phyloP scores from a whole-genome alignment of 176 grass and related monocot genomes.

The Luzula sylvatica region DNA sequence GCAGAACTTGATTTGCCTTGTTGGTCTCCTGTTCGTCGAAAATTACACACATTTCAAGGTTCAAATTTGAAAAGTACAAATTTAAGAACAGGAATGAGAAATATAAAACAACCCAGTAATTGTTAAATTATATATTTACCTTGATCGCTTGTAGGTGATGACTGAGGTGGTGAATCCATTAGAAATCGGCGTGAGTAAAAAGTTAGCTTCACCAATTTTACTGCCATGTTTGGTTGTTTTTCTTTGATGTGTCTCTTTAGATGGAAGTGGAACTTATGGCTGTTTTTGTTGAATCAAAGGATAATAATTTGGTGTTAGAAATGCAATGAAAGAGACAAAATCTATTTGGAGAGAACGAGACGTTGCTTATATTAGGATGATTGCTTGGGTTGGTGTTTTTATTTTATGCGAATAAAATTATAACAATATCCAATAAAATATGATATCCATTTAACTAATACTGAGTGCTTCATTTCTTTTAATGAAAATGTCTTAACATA shows the following conservation, averaged over 20 bases:
- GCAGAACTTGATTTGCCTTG: conserved; percentile 34
- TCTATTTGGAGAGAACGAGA: background rate
- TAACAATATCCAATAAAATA: too few species aligned
- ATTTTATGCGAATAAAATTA: too few species aligned
- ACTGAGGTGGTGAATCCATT: conserved; percentile 4
- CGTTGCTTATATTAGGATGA: too few species aligned
- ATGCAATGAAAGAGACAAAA: background rate
- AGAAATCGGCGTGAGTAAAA: conserved; percentile 8
- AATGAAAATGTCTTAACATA: too few species aligned
- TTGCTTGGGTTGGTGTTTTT: too few species aligned
- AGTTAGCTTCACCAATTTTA: background rate
- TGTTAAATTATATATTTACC: conserved; percentile 4
- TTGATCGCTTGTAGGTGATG: background rate
- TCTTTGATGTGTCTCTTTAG: background rate
- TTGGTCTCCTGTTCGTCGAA: conserved; percentile 5
- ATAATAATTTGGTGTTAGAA: background rate
- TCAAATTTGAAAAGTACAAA: background rate
- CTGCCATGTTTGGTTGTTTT: background rate
- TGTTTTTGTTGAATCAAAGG: background rate
- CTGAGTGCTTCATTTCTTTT: too few species aligned
- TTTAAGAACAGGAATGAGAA: background rate
- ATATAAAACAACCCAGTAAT: too few species aligned
- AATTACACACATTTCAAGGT: background rate
- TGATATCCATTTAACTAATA: too few species aligned
- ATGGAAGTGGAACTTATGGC: background rate